Evolutionary conservation across 192 early-diverging fungal species (phyloP).

Genomic region (Dimargaris xerosporica): DNA sequence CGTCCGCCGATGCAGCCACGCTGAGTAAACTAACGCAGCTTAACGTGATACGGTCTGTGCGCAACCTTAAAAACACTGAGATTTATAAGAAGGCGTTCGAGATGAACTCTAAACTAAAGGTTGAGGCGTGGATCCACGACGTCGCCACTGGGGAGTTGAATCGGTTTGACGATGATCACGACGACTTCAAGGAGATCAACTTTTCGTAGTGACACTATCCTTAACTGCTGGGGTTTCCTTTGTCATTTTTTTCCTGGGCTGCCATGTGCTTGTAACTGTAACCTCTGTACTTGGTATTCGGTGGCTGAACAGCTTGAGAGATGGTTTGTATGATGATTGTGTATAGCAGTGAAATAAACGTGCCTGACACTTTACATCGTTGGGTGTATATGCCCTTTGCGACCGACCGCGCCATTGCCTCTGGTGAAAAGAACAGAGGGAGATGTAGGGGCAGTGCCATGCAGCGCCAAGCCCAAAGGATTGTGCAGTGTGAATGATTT

Average conservation of each 20-base stretch:
- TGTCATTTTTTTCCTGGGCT: not conserved
- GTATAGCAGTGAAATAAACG: not conserved
- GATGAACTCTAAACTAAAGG: not conserved
- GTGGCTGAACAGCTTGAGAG: not conserved
- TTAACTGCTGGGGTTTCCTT: not conserved
- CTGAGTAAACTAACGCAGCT: not conserved
- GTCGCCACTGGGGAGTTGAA: constrained; percentile 3
- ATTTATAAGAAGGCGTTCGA: not conserved
- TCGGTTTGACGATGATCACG: not conserved
- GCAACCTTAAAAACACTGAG: not conserved
- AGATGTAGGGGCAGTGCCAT: too few species aligned
- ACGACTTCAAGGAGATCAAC: not conserved
- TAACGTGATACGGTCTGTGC: constrained; percentile 2
- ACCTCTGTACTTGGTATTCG: not conserved
- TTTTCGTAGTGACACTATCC: not conserved
- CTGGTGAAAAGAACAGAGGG: too few species aligned
- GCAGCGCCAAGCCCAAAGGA: too few species aligned
- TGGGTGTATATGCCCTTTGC: not conserved
- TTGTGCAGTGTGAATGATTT: too few species aligned
- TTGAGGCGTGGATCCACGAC: not conserved
- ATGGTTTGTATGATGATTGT: not conserved
- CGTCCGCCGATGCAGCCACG: not conserved
- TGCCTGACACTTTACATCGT: not conserved
- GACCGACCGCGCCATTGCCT: too few species aligned
- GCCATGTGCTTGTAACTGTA: not conserved